Percentiles rank a stretch among this genome's conserved stretches.
These are phyloP conservation scores for Leccinum truebloodii DNA, from an alignment of 768 basidiomycete species.

Conservation along the genomic window DNA sequence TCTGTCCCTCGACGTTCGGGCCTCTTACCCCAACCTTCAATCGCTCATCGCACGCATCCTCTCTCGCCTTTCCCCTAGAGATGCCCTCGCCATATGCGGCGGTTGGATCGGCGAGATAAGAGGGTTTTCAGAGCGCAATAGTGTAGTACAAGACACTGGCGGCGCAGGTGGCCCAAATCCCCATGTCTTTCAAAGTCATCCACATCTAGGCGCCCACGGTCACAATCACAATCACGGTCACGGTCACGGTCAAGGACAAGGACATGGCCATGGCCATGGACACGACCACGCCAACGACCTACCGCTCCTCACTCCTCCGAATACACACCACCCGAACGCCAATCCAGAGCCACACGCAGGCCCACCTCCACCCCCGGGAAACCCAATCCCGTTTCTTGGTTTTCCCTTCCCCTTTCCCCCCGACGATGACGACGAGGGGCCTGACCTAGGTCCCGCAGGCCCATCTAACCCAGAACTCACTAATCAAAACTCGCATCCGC, in stretches of 20 bases:
- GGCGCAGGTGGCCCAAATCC: slow-evolving; percentile 3
- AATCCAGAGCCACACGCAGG: slow-evolving; percentile 1
- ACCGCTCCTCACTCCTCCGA: slow-evolving; percentile 18
- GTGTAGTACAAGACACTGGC: neutral
- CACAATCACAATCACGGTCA: neutral
- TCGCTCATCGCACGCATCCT: slow-evolving; percentile 21
- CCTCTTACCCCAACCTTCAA: slow-evolving; percentile 24
- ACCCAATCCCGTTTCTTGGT: slow-evolving; percentile 1
- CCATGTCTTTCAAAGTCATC: slow-evolving; percentile 6
- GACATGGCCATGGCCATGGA: neutral
- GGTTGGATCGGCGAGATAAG: slow-evolving; percentile 38
- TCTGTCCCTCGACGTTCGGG: slow-evolving; percentile 54
- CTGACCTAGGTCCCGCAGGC: slow-evolving; percentile 5
- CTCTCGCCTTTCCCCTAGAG: slow-evolving; percentile 30
- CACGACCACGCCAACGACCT: slow-evolving; percentile 8
- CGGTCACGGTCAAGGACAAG: neutral
- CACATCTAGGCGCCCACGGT: slow-evolving; percentile 6
- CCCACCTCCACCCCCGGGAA: neutral
- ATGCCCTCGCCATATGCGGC: slow-evolving; percentile 31
- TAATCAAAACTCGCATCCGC: slow-evolving; percentile 24
- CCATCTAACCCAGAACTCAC: slow-evolving; percentile 13
- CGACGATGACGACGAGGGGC: neutral
- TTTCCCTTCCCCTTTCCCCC: slow-evolving; percentile 10
- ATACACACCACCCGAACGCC: slow-evolving; percentile 2
- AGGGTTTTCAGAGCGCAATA: slow-evolving; percentile 18